Evolutionary conservation across 371 early-diverging fungal species (phyloP).

Genomic region (Apophysomyces sp.): DNA sequence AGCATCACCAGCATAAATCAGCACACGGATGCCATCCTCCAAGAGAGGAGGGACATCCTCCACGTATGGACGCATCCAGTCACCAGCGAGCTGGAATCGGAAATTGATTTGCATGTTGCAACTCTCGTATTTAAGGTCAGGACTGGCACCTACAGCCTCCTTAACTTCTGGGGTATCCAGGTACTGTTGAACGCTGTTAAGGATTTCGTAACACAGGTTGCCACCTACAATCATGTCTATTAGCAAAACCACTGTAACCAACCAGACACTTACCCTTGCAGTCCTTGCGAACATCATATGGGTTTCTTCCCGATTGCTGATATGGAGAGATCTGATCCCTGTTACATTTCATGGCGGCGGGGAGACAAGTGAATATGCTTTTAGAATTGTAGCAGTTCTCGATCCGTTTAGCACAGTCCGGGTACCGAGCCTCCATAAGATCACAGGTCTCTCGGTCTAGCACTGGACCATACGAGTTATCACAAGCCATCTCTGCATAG

Average conservation of each 20-base stretch:
- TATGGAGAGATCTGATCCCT: conserved; percentile 59
- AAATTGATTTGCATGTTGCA: conserved; percentile 85
- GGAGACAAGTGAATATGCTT: conserved; percentile 75
- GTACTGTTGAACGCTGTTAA: conserved; percentile 73
- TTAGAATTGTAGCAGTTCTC: conserved; percentile 80
- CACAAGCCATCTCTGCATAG: conserved; percentile 88
- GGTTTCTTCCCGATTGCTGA: conserved; percentile 69
- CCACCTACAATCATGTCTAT: conserved; percentile 12
- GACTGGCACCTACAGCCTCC: conserved; percentile 69
- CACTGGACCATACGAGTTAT: conserved; percentile 73
- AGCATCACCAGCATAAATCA: conserved; percentile 90
- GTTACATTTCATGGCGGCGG: conserved; percentile 90
- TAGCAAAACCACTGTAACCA: no score
- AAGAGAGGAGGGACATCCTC: conserved; percentile 72
- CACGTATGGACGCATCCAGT: conserved; percentile 91
- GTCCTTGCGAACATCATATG: conserved; percentile 80
- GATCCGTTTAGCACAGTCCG: conserved; percentile 79
- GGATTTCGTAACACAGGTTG: conserved; percentile 82
- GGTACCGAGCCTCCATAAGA: conserved; percentile 70
- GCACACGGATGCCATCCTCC: conserved; percentile 74
- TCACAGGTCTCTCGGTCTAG: conserved; percentile 64
- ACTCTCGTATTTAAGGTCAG: conserved; percentile 60
- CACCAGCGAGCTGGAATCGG: conserved; percentile 80
- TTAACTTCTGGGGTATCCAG: conserved; percentile 83
- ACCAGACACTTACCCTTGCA: conserved; percentile 75